A percentile compares a stretch with the other conserved stretches of the same genome.
Conservation (phyloP, 192 early-diverging fungal species). For the Backusella westeae region DNA sequence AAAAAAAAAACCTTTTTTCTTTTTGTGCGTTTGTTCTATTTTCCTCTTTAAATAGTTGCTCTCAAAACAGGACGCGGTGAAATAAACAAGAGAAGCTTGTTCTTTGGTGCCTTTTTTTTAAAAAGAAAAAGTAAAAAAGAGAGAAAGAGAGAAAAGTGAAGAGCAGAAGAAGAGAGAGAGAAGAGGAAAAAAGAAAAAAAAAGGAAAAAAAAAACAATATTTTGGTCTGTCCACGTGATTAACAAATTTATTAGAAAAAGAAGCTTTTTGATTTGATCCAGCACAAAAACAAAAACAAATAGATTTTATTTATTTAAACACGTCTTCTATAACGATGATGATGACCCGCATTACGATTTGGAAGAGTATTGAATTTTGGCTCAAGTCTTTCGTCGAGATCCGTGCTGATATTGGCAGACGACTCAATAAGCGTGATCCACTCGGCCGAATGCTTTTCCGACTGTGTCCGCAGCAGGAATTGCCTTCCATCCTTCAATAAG, state of each 20-base stretch:
- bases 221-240: not conserved
- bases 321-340: not conserved
- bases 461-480: slow-evolving; percentile 39
- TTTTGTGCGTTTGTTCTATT: not conserved
- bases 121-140: not conserved
- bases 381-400: slow-evolving; percentile 42
- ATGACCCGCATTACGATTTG: slow-evolving; percentile 27
- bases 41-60: not conserved
- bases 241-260: not conserved
- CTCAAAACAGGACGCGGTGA: not conserved
- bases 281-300: not conserved
- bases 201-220: not conserved
- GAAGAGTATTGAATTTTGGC: slow-evolving; percentile 45
- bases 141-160: not conserved
- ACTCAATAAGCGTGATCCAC: slow-evolving; percentile 47
- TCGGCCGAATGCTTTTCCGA: slow-evolving; percentile 36
- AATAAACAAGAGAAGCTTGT: not conserved
- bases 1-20: not conserved
- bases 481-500: slow-evolving; percentile 31
- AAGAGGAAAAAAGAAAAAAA: not conserved
- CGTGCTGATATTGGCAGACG: slow-evolving; percentile 45
- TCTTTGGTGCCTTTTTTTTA: not conserved
- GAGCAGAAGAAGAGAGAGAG: not conserved
- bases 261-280: not conserved
- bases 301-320: not conserved